Conservation (phyloP, 164 flowering plant species). For the Aristolochia contorta region DNA sequence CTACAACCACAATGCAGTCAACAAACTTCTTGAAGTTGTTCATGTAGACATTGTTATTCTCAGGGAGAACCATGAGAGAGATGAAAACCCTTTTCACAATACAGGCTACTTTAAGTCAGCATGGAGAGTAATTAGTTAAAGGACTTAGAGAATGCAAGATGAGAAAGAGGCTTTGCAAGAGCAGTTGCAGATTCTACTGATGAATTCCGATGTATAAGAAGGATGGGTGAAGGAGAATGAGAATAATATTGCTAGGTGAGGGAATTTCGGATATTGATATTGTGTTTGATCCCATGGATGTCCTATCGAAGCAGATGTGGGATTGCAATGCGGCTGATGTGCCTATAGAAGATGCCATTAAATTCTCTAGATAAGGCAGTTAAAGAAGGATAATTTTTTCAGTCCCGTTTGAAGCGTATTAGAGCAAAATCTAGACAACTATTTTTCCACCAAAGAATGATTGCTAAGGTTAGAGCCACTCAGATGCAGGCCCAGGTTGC, state of each 20-base stretch:
- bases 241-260: constrained; percentile 17
- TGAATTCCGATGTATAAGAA: constrained; percentile 64
- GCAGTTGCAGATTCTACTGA: constrained; percentile 76
- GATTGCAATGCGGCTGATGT: constrained; percentile 63
- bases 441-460: constrained; percentile 68
- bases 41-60: constrained; percentile 43
- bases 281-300: constrained; percentile 56
- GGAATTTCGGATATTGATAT: constrained; percentile 39
- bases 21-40: constrained; percentile 53
- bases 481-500: constrained; percentile 85
- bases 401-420: constrained; percentile 67
- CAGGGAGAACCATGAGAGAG: constrained; percentile 69
- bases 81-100: constrained; percentile 57
- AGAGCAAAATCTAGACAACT: constrained; percentile 77
- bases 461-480: constrained; percentile 59
- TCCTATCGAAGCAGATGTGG: constrained; percentile 63
- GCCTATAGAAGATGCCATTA: constrained; percentile 70
- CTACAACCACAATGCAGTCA: constrained; percentile 49
- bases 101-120: constrained; percentile 49
- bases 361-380: constrained; percentile 70
- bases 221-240: constrained; percentile 74
- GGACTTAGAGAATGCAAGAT: constrained; percentile 68
- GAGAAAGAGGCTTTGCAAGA: constrained; percentile 82
- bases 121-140: constrained; percentile 41
- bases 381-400: constrained; percentile 70